These are phyloP conservation scores for Ulvella scutata DNA, from an alignment of 139 green algal species.

Conservation along the genomic window DNA sequence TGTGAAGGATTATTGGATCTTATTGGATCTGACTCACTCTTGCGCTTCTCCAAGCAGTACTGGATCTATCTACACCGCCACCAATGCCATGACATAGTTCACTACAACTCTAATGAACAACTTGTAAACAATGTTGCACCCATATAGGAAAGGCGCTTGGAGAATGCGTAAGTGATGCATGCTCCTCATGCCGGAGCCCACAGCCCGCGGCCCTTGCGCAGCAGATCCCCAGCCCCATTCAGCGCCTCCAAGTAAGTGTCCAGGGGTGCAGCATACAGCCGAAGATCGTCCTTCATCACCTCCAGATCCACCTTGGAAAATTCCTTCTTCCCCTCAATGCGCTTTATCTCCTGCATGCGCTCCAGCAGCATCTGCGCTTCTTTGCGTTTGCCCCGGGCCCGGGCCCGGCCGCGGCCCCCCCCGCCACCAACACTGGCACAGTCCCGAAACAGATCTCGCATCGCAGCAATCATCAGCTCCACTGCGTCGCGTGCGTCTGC, in stretches of 20 bases:
- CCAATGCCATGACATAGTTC: too few species aligned
- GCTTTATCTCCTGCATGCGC: constrained; percentile 20
- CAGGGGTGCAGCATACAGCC: constrained; percentile 39
- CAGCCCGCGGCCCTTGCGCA: too few species aligned
- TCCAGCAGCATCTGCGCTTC: constrained; percentile 50
- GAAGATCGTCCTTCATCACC: not conserved
- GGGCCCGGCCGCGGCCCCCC: constrained; percentile 23
- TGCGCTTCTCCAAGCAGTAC: too few species aligned
- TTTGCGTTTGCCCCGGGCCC: too few species aligned
- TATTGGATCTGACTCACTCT: too few species aligned
- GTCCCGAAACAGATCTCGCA: constrained; percentile 34
- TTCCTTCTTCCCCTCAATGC: constrained; percentile 12
- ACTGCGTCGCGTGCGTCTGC: constrained; percentile 62
- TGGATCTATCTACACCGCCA: too few species aligned
- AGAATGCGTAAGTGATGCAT: too few species aligned
- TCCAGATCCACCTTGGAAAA: constrained; percentile 38
- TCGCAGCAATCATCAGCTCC: constrained; percentile 45
- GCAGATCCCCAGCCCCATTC: constrained; percentile 47
- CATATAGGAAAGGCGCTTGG: too few species aligned
- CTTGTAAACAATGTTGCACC: too few species aligned
- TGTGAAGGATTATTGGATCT: too few species aligned
- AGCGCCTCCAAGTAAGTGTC: constrained; percentile 40
- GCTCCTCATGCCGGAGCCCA: too few species aligned
- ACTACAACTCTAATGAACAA: too few species aligned
- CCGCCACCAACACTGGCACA: not conserved